A percentile compares a stretch with the other conserved stretches of the same genome.
Evolutionary conservation across 331 rosid species (phyloP).

Genomic region (Acacia pycnantha): DNA sequence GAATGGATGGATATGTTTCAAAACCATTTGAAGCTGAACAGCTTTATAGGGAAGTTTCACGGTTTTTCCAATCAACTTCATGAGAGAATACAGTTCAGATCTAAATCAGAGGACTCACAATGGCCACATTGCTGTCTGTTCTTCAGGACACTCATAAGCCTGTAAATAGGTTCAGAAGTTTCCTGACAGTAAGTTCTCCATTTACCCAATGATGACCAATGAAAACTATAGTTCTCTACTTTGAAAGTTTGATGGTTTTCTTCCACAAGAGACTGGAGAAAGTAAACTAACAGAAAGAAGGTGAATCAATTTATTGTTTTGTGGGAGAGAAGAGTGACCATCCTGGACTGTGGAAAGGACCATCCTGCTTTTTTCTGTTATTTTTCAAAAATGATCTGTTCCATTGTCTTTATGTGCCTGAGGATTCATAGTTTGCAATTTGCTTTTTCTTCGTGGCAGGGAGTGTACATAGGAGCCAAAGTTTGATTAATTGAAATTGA

Average conservation of each 20-base stretch:
- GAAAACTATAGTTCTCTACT: background rate
- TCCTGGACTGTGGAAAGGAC: background rate
- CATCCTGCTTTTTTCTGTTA: background rate
- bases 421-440: conserved; percentile 30
- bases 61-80: conserved; percentile 40
- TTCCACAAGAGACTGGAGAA: background rate
- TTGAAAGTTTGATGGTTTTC: background rate
- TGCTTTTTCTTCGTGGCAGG: conserved; percentile 43
- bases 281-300: background rate
- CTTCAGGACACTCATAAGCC: conserved; percentile 27
- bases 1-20: conserved; percentile 76
- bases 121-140: conserved; percentile 14
- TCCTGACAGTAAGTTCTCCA: conserved; percentile 45
- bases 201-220: background rate
- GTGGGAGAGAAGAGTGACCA: background rate
- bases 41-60: conserved; percentile 68
- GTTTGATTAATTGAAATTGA: conserved; percentile 37
- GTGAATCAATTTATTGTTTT: background rate
- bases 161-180: conserved; percentile 28
- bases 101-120: conserved; percentile 1
- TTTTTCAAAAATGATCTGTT: background rate
- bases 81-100: conserved; percentile 31
- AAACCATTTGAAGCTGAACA: conserved; percentile 76
- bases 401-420: conserved; percentile 11
- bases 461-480: conserved; percentile 58